Percentiles rank a stretch among this genome's conserved stretches.
Conservation (phyloP, 2,329 filamentous ascomycete genomes). For the Venturia aucupariae region DNA sequence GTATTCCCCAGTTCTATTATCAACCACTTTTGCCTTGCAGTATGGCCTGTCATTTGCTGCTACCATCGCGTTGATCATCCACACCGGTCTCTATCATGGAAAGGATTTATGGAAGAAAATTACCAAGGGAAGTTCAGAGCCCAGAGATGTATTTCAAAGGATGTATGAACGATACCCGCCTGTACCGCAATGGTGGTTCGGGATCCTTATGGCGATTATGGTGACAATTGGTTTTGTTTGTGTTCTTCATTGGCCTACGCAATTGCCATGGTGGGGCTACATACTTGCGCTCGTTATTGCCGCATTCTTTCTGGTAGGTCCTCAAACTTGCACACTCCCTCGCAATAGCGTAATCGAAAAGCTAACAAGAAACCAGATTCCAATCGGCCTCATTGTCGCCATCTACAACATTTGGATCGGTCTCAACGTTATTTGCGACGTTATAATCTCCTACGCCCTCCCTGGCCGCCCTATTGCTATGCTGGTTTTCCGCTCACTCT, state of each 20-base stretch:
- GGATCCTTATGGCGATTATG: slow-evolving; percentile 47
- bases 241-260: slow-evolving; percentile 26
- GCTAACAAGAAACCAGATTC: no score
- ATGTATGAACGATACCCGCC: slow-evolving; percentile 23
- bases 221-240: slow-evolving; percentile 24
- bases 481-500: slow-evolving; percentile 43
- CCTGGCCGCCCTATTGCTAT: slow-evolving; percentile 39
- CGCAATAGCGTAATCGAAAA: no score
- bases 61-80: slow-evolving; percentile 28
- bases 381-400: slow-evolving; percentile 52
- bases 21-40: slow-evolving; percentile 29
- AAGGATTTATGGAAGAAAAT: slow-evolving; percentile 31
- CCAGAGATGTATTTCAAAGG: slow-evolving; percentile 27
- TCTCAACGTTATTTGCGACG: slow-evolving; percentile 40
- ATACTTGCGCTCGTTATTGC: slow-evolving; percentile 44
- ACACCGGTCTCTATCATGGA: slow-evolving; percentile 28
- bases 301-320: slow-evolving; percentile 21
- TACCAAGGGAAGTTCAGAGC: slow-evolving; percentile 22
- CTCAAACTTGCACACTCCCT: no score
- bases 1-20: slow-evolving; percentile 30
- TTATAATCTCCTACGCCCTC: slow-evolving; percentile 42
- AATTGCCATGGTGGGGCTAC: slow-evolving; percentile 38
- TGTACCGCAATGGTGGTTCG: slow-evolving; percentile 31
- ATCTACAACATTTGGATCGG: slow-evolving; percentile 50
- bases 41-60: slow-evolving; percentile 31